Evolutionary conservation across 805 yeast genomes (phyloP).

Genomic region (Kodamaea lidongshanica): DNA sequence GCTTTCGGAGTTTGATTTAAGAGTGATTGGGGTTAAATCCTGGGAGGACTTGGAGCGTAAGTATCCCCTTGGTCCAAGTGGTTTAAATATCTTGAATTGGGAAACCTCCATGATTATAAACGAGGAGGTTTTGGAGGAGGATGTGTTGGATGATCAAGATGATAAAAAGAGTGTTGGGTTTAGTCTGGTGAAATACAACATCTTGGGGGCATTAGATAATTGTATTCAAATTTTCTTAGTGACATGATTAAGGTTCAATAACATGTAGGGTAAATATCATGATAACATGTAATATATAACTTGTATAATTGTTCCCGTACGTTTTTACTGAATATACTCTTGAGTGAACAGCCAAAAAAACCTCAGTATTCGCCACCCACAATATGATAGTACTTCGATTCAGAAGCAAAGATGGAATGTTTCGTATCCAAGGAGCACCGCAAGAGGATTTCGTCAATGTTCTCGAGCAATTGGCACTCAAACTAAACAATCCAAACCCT

Average conservation of each 20-base stretch:
- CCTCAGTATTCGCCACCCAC: slow-evolving; percentile 1
- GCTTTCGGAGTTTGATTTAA: slow-evolving; percentile 3
- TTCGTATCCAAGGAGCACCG: slow-evolving; percentile 52
- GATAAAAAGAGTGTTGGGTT: slow-evolving; percentile 10
- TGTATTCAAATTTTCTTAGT: slow-evolving; percentile 8
- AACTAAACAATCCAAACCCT: slow-evolving; percentile 17
- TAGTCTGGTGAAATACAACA: slow-evolving; percentile 4
- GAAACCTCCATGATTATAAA: slow-evolving; percentile 3
- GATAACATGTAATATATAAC: too few relatives aligned
- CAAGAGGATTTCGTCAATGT: slow-evolving; percentile 39
- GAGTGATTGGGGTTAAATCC: slow-evolving; percentile 4
- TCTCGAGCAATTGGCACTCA: slow-evolving; percentile 32
- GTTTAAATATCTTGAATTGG: slow-evolving; percentile 6
- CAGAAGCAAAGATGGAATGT: slow-evolving; percentile 78
- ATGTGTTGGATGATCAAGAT: slow-evolving; percentile 2
- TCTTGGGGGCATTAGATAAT: slow-evolving; percentile 8
- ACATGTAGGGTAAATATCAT: too few relatives aligned
- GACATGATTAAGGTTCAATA: too few relatives aligned
- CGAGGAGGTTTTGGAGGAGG: slow-evolving; percentile 5
- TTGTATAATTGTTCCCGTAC: too few relatives aligned
- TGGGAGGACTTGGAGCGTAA: slow-evolving; percentile 4
- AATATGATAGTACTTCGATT: slow-evolving; percentile 51
- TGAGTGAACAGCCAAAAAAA: too few relatives aligned
- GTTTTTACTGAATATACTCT: too few relatives aligned
- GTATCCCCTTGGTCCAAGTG: slow-evolving; percentile 3